Evolutionary conservation across 2,329 filamentous ascomycete genomes (phyloP).

Genomic region (Paraphaeosphaeria minitans): DNA sequence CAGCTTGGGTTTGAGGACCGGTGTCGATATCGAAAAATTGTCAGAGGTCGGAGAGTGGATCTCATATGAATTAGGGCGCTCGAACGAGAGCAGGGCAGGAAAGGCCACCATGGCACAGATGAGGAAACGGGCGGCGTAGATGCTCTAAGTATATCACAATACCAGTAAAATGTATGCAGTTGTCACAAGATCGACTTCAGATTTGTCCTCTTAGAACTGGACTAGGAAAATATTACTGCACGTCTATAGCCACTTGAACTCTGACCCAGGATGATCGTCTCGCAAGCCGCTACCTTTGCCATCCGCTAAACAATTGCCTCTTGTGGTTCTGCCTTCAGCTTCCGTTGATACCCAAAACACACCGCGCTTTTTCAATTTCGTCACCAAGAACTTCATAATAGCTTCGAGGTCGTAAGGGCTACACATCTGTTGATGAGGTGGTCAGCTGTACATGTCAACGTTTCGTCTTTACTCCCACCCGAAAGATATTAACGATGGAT

Average conservation of each 20-base stretch:
- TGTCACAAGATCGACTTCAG: neutral
- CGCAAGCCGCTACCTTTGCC: neutral
- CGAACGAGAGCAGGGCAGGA: constrained; percentile 47
- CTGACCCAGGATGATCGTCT: neutral
- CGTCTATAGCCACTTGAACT: neutral
- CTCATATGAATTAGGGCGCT: constrained; percentile 38
- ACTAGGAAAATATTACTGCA: neutral
- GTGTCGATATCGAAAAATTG: constrained; percentile 57
- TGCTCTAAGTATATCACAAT: neutral
- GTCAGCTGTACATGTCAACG: too few species aligned
- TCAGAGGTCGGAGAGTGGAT: constrained; percentile 48
- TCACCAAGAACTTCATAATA: neutral
- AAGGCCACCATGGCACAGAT: constrained; percentile 45
- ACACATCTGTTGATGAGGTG: too few species aligned
- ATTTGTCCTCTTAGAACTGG: neutral
- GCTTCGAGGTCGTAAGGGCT: too few species aligned
- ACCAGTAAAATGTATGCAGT: neutral
- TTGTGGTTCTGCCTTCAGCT: neutral
- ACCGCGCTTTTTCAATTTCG: neutral
- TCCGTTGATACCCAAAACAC: neutral
- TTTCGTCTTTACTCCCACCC: too few species aligned
- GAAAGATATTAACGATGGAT: neutral
- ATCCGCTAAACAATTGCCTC: neutral
- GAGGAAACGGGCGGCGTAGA: constrained; percentile 20
- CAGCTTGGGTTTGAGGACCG: constrained; percentile 74